Conservation (phyloP, 2,329 filamentous ascomycete genomes). For the Xylariaceae sp. region DNA sequence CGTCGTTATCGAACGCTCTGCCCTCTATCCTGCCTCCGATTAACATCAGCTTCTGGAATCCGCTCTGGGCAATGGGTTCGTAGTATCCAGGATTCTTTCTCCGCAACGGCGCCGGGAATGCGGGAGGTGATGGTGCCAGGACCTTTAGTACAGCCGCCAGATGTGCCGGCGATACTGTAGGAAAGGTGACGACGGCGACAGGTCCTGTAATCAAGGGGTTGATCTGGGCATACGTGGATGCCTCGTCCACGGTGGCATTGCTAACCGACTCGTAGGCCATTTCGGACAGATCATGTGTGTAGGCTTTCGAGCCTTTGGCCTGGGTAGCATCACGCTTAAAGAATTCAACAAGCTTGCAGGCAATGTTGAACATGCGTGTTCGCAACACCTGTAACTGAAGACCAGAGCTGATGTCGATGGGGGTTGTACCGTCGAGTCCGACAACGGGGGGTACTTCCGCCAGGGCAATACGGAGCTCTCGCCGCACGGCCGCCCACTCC, state of each 20-base stretch:
- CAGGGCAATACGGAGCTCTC: constrained; percentile 57
- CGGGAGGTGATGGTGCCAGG: constrained; percentile 64
- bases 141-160: constrained; percentile 76
- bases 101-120: constrained; percentile 74
- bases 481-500: constrained; percentile 69
- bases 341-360: constrained; percentile 82
- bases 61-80: constrained; percentile 72
- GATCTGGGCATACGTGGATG: constrained; percentile 54
- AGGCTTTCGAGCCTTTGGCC: constrained; percentile 37
- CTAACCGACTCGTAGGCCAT: constrained; percentile 49
- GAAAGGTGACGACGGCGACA: constrained; percentile 74
- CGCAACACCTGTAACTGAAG: constrained; percentile 81
- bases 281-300: constrained; percentile 51
- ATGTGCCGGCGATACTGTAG: constrained; percentile 76
- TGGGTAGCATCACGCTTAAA: constrained; percentile 53
- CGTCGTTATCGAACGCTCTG: constrained; percentile 72
- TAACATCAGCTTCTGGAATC: constrained; percentile 80
- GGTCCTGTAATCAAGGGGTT: constrained; percentile 77
- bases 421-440: constrained; percentile 37
- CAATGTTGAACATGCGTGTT: constrained; percentile 82
- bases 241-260: constrained; percentile 29
- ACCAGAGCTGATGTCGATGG: constrained; percentile 50
- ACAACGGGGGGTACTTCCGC: constrained; percentile 37
- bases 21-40: constrained; percentile 85
- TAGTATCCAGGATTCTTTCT: constrained; percentile 76